phyloP scores from a whole-genome alignment of 2,329 filamentous ascomycete genomes.

The Curvularia hawaiiensis region DNA sequence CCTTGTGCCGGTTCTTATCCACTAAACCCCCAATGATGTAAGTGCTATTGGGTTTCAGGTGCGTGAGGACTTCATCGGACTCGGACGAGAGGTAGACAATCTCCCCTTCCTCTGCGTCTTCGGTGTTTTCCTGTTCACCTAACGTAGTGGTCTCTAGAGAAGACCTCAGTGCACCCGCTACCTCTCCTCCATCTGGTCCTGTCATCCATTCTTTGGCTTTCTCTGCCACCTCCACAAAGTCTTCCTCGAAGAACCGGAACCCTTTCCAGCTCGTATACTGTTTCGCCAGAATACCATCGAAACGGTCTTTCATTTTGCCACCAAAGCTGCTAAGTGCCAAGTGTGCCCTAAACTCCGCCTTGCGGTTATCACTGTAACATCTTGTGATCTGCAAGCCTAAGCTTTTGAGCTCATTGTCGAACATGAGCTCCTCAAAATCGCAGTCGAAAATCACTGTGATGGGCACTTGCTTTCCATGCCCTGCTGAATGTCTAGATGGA shows the following conservation, averaged over 20 bases:
- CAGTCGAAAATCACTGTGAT: conserved; percentile 88
- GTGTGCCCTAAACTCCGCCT: conserved; percentile 69
- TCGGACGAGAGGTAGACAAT: conserved; percentile 92
- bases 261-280: conserved; percentile 81
- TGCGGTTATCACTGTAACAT: conserved; percentile 86
- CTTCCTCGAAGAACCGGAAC: conserved; percentile 72
- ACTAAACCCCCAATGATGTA: conserved; percentile 96
- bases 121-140: conserved; percentile 44
- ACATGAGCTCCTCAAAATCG: conserved; percentile 89
- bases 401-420: conserved; percentile 81
- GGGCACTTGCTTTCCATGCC: conserved; percentile 65
- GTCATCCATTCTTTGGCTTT: conserved; percentile 72
- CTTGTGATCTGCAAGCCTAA: conserved; percentile 83
- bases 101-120: conserved; percentile 53
- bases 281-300: conserved; percentile 73
- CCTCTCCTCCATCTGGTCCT: conserved; percentile 59
- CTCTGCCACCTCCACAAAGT: conserved; percentile 73
- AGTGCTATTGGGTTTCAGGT: conserved; percentile 83
- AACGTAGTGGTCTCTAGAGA: conserved; percentile 37
- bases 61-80: conserved; percentile 81
- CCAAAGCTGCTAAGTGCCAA: conserved; percentile 79
- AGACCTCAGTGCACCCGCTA: conserved; percentile 63
- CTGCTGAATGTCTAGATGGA: conserved; percentile 25
- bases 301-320: conserved; percentile 74
- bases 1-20: conserved; percentile 96